phyloP scores from a whole-genome alignment of 345 rosid species.

The Aquilaria yunnanensis region DNA sequence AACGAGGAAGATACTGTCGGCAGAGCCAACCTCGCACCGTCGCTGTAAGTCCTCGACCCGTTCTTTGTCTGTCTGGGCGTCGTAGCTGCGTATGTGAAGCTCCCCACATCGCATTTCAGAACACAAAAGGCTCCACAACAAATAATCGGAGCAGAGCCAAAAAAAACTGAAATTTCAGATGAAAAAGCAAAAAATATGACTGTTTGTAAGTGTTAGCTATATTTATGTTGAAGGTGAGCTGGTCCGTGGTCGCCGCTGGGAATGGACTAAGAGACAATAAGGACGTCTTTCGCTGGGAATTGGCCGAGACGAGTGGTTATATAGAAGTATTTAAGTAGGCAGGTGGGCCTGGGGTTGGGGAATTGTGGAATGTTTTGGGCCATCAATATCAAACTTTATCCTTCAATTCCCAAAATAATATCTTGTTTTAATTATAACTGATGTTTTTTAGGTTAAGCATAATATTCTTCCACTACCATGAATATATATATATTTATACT shows the following conservation, averaged over 20 bases:
- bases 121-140: background rate
- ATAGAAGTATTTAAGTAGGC: conserved; percentile 1
- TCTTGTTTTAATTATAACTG: no score
- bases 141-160: conserved; percentile 8
- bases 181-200: background rate
- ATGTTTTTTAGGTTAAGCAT: no score
- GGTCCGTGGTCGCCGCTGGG: no score
- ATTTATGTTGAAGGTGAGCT: no score
- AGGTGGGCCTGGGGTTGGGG: background rate
- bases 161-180: background rate
- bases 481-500: no score
- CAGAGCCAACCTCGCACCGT: conserved; percentile 69
- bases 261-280: no score
- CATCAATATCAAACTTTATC: conserved; percentile 25
- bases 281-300: no score
- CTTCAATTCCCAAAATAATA: conserved; percentile 7
- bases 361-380: conserved; percentile 25
- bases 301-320: conserved; percentile 3
- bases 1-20: conserved; percentile 45
- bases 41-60: conserved; percentile 51
- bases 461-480: no score
- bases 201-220: no score
- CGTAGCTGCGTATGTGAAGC: conserved; percentile 49
- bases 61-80: conserved; percentile 39
- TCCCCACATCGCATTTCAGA: conserved; percentile 20